A percentile compares a stretch with the other conserved stretches of the same genome.
Evolutionary conservation across 1,139 yeast genomes (phyloP).

Genomic region (Ogataea hybrid): DNA sequence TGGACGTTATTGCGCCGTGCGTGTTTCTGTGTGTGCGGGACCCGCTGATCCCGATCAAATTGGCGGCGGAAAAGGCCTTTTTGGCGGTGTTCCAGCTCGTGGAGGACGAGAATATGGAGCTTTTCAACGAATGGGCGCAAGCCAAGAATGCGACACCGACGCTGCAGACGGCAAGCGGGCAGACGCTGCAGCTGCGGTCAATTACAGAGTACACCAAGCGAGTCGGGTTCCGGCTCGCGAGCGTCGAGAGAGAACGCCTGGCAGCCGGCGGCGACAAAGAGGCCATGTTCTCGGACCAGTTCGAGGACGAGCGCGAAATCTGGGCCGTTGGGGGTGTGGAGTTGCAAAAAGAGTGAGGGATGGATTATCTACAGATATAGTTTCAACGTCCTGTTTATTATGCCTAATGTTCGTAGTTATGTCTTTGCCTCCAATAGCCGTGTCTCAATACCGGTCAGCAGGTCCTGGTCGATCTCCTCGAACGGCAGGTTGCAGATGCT

Average conservation of each 20-base stretch:
- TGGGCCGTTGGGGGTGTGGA: conserved; percentile 84
- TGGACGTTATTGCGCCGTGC: conserved; percentile 63
- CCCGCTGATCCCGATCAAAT: conserved; percentile 79
- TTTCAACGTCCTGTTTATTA: not conserved
- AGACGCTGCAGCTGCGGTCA: conserved; percentile 63
- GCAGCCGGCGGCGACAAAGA: conserved; percentile 92
- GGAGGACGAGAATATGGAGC: conserved; percentile 58
- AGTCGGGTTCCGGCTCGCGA: conserved; percentile 80
- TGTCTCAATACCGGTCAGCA: conserved; percentile 53
- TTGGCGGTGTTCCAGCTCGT: conserved; percentile 69
- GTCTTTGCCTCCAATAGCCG: conserved; percentile 18
- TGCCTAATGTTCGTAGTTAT: not conserved
- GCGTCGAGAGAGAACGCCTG: conserved; percentile 80
- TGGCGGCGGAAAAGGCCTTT: conserved; percentile 93
- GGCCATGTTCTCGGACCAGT: conserved; percentile 77
- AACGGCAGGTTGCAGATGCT: conserved; percentile 77
- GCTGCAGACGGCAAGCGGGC: conserved; percentile 43
- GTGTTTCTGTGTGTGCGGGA: conserved; percentile 85
- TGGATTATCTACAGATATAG: no score
- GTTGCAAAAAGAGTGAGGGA: conserved; percentile 26
- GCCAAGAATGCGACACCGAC: conserved; percentile 29
- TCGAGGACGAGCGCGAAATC: conserved; percentile 82
- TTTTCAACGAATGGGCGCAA: conserved; percentile 62
- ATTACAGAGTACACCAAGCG: conserved; percentile 85
- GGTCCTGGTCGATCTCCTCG: conserved; percentile 74